Evolutionary conservation across 2,329 filamentous ascomycete genomes (phyloP).

Genomic region (Tetracladium maxilliforme): DNA sequence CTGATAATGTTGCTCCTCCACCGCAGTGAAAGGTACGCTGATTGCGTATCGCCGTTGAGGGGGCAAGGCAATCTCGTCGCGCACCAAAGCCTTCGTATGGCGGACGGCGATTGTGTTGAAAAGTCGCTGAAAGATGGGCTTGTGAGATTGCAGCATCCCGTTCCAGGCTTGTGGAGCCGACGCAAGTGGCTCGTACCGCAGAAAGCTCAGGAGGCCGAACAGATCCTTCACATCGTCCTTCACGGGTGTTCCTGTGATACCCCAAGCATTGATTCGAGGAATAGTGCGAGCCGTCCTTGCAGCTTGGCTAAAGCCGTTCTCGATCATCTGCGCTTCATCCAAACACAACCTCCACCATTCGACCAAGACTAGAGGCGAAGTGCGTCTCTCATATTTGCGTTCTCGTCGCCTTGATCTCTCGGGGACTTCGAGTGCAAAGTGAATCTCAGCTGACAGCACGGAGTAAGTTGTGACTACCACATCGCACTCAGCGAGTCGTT

Average conservation of each 20-base stretch:
- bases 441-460: constrained; percentile 65
- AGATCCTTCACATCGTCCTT: constrained; percentile 68
- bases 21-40: constrained; percentile 74
- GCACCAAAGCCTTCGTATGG: constrained; percentile 72
- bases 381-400: constrained; percentile 49
- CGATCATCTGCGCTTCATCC: constrained; percentile 83
- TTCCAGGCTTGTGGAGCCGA: constrained; percentile 52
- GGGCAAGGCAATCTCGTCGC: constrained; percentile 66
- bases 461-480: constrained; percentile 51
- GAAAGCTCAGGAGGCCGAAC: constrained; percentile 66
- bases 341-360: constrained; percentile 77
- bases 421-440: constrained; percentile 59
- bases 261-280: constrained; percentile 80
- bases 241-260: constrained; percentile 80
- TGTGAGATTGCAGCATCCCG: constrained; percentile 44
- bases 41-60: constrained; percentile 77
- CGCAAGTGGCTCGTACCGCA: constrained; percentile 65
- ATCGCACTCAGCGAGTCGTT: constrained; percentile 31
- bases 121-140: constrained; percentile 48
- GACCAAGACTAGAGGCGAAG: constrained; percentile 66
- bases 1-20: constrained; percentile 83
- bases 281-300: constrained; percentile 68
- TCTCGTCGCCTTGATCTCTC: constrained; percentile 51
- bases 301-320: constrained; percentile 73
- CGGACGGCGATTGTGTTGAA: constrained; percentile 63